Evolutionary conservation across 495 filamentous ascomycete species (phyloP).

Genomic region (Terfezia boudieri): DNA sequence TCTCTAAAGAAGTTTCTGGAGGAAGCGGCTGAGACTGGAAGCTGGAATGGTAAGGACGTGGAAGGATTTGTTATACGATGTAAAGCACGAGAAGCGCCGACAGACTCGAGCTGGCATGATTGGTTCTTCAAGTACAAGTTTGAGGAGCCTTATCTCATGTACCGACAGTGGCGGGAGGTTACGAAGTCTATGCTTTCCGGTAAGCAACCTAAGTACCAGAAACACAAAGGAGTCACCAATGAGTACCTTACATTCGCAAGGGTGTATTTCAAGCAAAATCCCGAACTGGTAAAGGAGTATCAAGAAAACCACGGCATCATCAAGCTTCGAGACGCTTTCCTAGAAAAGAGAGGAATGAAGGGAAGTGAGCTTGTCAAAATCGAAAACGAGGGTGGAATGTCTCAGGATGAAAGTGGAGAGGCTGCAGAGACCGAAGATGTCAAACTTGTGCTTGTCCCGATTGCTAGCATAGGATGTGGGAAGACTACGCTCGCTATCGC

Average conservation of each 20-base stretch:
- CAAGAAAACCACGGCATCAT: conserved; percentile 92
- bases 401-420: conserved; percentile 20
- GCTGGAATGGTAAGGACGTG: conserved; percentile 73
- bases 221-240: conserved; percentile 75
- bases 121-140: conserved; percentile 99
- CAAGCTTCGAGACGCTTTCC: conserved; percentile 61
- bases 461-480: conserved; percentile 85
- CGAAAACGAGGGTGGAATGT: conserved; percentile 19
- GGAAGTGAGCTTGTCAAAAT: conserved; percentile 62
- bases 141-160: conserved; percentile 96
- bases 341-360: conserved; percentile 55
- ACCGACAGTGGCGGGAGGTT: conserved; percentile 92
- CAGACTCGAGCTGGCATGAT: conserved; percentile 35
- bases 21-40: conserved; percentile 57
- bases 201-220: conserved; percentile 49
- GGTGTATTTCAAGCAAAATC: conserved; percentile 41
- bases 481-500: conserved; percentile 87
- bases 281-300: conserved; percentile 41
- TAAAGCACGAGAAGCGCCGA: conserved; percentile 33
- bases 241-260: conserved; percentile 71
- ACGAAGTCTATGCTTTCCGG: conserved; percentile 75
- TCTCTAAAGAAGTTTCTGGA: conserved; percentile 44
- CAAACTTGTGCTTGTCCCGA: conserved; percentile 37
- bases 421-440: conserved; percentile 22
- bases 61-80: conserved; percentile 95